These are phyloP conservation scores for Paxillus involutus DNA, from an alignment of 768 basidiomycete genomes.

Conservation along the genomic window DNA sequence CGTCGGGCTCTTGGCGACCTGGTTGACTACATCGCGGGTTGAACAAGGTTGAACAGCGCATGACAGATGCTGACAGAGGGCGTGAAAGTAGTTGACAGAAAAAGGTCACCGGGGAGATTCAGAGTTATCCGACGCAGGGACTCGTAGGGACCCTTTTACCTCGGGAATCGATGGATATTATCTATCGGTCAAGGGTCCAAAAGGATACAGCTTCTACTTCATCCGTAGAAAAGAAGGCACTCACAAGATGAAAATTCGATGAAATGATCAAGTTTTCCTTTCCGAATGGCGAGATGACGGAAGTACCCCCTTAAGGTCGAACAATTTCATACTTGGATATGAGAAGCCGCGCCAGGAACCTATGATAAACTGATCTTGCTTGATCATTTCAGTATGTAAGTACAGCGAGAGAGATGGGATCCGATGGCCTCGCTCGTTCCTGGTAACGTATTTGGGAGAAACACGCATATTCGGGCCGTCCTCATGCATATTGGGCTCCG, in stretches of 20 bases:
- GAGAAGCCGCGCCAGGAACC: slow-evolving; percentile 10
- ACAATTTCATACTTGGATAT: neutral
- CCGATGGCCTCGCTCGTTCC: neutral
- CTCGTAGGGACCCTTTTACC: neutral
- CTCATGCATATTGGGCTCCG: neutral
- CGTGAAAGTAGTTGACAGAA: slow-evolving; percentile 1
- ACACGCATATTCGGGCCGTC: slow-evolving; percentile 7
- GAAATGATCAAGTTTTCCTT: neutral
- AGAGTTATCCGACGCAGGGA: slow-evolving; percentile 3
- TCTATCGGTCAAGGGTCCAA: neutral
- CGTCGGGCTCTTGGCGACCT: slow-evolving; percentile 7
- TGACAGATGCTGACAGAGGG: neutral
- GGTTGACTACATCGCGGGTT: too few relatives aligned
- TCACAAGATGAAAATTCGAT: neutral
- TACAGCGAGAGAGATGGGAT: neutral
- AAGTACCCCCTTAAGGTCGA: neutral
- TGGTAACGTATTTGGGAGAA: neutral
- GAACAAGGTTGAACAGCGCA: neutral
- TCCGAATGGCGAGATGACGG: slow-evolving; percentile 13
- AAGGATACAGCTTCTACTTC: slow-evolving; percentile 8
- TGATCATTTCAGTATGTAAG: neutral
- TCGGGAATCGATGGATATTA: slow-evolving; percentile 3
- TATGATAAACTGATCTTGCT: too few relatives aligned
- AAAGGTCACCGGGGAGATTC: slow-evolving; percentile 7
- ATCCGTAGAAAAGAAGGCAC: slow-evolving; percentile 1